Evolutionary conservation across 129 eudicot species (phyloP).

Genomic region (Lonicera japonica): DNA sequence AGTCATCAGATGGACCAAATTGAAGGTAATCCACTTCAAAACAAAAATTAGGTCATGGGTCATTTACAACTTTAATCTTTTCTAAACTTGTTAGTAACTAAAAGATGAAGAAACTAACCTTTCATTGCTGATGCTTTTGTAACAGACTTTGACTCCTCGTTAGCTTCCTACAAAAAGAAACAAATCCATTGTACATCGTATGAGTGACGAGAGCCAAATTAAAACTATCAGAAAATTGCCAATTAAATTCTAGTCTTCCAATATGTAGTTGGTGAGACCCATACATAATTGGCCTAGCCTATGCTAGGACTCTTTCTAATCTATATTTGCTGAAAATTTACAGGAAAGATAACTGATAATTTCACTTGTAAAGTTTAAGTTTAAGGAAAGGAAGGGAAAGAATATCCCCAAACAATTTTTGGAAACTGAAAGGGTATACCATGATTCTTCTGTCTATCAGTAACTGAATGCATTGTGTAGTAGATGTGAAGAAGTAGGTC

Average conservation of each 20-base stretch:
- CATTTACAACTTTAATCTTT: not conserved
- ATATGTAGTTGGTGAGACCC: not conserved
- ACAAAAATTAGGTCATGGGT: not conserved
- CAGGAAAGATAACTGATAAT: not conserved
- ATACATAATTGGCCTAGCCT: not conserved
- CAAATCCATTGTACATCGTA: not conserved
- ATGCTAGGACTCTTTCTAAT: not conserved
- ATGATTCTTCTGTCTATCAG: too few relatives aligned
- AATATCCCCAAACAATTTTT: too few relatives aligned
- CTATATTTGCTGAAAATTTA: not conserved
- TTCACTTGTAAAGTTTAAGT: not conserved
- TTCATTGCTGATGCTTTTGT: conserved; percentile 94
- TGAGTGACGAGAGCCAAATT: not conserved
- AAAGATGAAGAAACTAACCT: conserved; percentile 34
- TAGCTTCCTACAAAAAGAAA: conserved; percentile 53
- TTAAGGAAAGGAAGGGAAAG: too few relatives aligned
- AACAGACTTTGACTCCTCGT: conserved; percentile 92
- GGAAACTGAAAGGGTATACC: too few relatives aligned
- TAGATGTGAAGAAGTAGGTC: too few relatives aligned
- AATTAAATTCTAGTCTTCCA: not conserved
- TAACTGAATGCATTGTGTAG: too few relatives aligned
- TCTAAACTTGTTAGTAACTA: not conserved
- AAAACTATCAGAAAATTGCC: not conserved
- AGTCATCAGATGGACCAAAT: too few relatives aligned
- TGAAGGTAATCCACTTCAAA: not conserved